Base-by-base conservation (phyloP, 1,284 basidiomycete genomes). In the Sparassis latifolia region DNA sequence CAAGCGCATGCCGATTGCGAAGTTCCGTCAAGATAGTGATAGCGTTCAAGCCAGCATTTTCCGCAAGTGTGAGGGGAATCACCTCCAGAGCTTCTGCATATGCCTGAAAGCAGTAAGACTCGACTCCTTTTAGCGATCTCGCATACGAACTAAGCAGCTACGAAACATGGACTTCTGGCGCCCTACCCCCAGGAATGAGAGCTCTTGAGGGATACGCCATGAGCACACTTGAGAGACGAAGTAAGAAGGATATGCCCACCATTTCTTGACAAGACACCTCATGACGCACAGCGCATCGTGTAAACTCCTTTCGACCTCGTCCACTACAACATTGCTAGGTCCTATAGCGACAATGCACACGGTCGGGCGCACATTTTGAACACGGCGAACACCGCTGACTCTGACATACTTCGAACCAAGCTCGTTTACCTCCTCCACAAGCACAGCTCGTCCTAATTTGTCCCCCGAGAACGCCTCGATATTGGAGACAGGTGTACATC, bases 401-500 rank as follows among this genome's bases (percentile, higher is more conserved):
- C 89, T 89, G 59, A 97, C 94, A 10, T 97, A 92, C 68, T 95
- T 95, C 10, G 89, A 88, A 33, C 92, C 96, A 37, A 84, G 81
- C 55, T 89, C 81, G 53, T 83, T 85, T 9, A 83, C 79, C 73
- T 99, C 97, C 65, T 99, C 97, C 6, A 98, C 88, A 39, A 99
- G 73, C 64, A 99, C 97, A 2, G 97, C 97, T 57, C 89, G 90
- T 35, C 95, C 97, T 10, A 99, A 82, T 71, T 99, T 99, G 73
- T 99, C 97, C 69, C 97, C 95, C n/a, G 92, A 91, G 72, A 99
- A 99, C 10, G 87, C 89, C 52, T 99, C 97, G 58, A 99, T 97
- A 65, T 99, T 97, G 12, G 97, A 92, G 51, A 99, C 82, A 10
- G 97, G 97, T 69, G 95, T 97, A 76, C 89, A 93, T 38, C 92